Evolutionary conservation across 2,329 filamentous ascomycete species (phyloP).

Genomic region (Xylariomycetidae sp.): DNA sequence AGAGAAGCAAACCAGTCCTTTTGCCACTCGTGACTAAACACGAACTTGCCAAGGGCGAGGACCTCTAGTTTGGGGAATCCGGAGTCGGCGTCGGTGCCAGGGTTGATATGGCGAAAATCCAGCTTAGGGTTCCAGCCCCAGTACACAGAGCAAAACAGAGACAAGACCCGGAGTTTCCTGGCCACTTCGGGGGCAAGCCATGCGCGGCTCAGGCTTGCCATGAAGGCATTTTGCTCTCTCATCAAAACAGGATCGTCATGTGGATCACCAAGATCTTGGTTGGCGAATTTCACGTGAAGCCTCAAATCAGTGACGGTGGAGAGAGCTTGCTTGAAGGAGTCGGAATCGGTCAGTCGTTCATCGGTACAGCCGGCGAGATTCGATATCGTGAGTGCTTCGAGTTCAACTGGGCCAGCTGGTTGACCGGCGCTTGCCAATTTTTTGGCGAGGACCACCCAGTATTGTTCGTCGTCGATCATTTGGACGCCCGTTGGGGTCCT

Average conservation of each 20-base stretch:
- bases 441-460: background rate
- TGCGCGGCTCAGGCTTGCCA: background rate
- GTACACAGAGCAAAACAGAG: slow-evolving; percentile 1
- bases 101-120: slow-evolving; percentile 23
- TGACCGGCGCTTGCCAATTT: background rate
- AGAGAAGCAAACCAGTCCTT: slow-evolving; percentile 39
- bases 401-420: background rate
- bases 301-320: background rate
- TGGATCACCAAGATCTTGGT: background rate
- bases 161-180: slow-evolving; percentile 1
- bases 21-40: slow-evolving; percentile 39
- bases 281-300: background rate
- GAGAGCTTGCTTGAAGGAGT: background rate
- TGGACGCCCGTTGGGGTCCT: background rate
- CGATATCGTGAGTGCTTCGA: background rate
- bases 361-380: slow-evolving; percentile 1
- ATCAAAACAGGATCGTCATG: background rate
- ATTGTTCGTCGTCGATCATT: background rate
- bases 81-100: background rate
- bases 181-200: slow-evolving; percentile 1
- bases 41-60: slow-evolving; percentile 34
- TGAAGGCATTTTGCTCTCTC: background rate
- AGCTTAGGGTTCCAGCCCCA: slow-evolving; percentile 2
- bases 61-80: slow-evolving; percentile 33
- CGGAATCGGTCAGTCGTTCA: background rate